Evolutionary conservation across 2,329 filamentous ascomycete genomes (phyloP), one percentile per base, ranked within the genome.

Genomic region (Colletotrichum godetiae): DNA sequence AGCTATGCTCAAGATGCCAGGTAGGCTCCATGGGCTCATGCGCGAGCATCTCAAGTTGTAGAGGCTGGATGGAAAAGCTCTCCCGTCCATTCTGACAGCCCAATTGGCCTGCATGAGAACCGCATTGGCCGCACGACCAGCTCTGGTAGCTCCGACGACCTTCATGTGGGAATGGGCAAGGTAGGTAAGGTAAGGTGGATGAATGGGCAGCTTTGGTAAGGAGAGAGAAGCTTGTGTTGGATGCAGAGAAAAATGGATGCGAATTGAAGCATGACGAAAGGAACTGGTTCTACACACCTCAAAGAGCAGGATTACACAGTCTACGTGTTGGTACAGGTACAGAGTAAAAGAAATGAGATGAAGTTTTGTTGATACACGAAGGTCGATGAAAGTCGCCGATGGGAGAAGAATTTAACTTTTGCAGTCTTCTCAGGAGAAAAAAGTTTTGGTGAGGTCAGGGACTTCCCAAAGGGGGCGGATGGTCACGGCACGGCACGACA

Each of bases 341-440:
- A 56, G 83, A 82, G 79, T 81, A 80, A 77, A 81, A 81, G 77
- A 84, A 80, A 77, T 82, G 83, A 79, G 81, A 79, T 78, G 82
- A 80, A 80, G 84, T 81, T 79, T 49, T 70, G 74, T 42, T 73
- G 63, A 49, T 75, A 72, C 72, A 75, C 69, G 64, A 65, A 67
- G 60, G 61, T 58, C 55, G 49, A 46, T 37, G 53, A 58, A 72
- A 15, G 65, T 65, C 62, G 58, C 59, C 60, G 70, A 55, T 70
- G 70, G 42, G 67, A 58, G 65, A 61, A 61, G 46, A 71, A 61
- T 22, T 5, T 19, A 31, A n/a, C 66, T 35, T 64, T 64, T 31
- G 42, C 31, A 53, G 15, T n/a, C 42, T 24, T 35, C 37, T 10
- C 37, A 31, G 52, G 72, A 15, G 62, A 27, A 58, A 74, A 74